phyloP scores from a whole-genome alignment of 441 rosid genomes.

The Dalechampia spathulata region DNA sequence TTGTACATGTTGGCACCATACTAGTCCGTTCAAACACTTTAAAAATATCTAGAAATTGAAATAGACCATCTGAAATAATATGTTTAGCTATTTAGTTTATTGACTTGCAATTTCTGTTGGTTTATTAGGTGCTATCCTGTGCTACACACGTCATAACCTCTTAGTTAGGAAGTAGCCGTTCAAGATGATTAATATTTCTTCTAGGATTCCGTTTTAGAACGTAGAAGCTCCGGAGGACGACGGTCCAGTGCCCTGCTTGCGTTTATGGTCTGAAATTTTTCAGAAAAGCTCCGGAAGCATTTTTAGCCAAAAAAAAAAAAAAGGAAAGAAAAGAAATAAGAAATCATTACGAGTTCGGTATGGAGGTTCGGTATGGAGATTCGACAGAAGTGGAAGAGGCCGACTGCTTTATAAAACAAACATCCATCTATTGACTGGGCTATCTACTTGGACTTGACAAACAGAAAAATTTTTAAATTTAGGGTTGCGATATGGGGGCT shows the following conservation, averaged over 20 bases:
- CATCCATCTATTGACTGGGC: background rate
- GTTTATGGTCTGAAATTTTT: background rate
- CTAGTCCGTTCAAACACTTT: background rate
- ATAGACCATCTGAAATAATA: background rate
- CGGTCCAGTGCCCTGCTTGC: background rate
- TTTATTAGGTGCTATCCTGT: background rate
- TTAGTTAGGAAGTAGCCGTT: background rate
- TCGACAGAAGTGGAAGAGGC: background rate
- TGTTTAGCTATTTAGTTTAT: background rate
- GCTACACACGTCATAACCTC: background rate
- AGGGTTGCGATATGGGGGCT: background rate
- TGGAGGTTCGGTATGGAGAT: background rate
- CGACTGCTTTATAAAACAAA: background rate
- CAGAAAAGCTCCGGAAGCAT: background rate
- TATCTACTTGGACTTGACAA: background rate
- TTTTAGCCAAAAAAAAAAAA: background rate
- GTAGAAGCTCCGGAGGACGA: background rate
- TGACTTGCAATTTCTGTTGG: background rate
- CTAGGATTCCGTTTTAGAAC: background rate
- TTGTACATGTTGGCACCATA: background rate
- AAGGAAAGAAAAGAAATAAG: no score
- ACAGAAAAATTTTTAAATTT: background rate
- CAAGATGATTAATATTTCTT: background rate
- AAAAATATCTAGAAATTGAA: background rate
- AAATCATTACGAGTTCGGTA: no score